These are phyloP conservation scores for Eurotiales sp. DNA, from an alignment of 2,329 filamentous ascomycete genomes.

Conservation along the genomic window DNA sequence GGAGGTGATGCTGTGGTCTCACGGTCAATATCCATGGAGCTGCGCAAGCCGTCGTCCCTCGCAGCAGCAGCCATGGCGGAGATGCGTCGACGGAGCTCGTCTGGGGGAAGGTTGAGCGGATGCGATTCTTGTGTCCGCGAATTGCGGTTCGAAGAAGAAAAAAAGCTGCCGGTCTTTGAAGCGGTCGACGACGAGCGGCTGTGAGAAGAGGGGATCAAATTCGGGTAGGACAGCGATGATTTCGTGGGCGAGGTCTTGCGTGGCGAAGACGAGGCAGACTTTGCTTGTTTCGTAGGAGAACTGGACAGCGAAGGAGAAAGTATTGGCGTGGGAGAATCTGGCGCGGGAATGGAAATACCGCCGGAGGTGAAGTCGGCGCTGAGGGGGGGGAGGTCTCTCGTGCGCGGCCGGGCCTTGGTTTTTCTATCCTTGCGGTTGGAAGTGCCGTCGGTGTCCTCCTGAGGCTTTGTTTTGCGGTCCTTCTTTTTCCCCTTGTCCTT, in stretches of 20 bases:
- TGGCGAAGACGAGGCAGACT: conserved; percentile 17
- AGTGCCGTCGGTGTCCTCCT: not conserved
- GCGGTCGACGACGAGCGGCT: conserved; percentile 30
- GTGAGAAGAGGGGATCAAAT: conserved; percentile 18
- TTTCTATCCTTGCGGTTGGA: conserved; percentile 1
- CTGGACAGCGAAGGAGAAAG: conserved; percentile 12
- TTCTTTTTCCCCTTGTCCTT: conserved; percentile 20
- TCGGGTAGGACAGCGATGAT: conserved; percentile 17
- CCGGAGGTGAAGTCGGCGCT: conserved; percentile 3
- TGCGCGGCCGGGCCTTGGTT: not conserved
- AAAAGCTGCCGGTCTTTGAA: conserved; percentile 24
- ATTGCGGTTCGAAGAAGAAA: conserved; percentile 36
- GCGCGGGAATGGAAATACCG: conserved; percentile 9
- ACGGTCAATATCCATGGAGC: conserved; percentile 74
- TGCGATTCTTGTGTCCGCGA: conserved; percentile 65
- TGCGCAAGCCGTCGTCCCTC: conserved; percentile 44
- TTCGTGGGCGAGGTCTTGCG: conserved; percentile 19
- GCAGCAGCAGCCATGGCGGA: conserved; percentile 52
- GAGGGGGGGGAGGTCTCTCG: not conserved
- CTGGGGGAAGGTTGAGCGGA: conserved; percentile 84
- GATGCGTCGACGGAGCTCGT: conserved; percentile 71
- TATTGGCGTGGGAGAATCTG: not conserved
- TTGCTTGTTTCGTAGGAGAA: conserved; percentile 21
- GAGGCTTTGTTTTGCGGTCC: conserved; percentile 12
- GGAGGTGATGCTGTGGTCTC: conserved; percentile 58